These are phyloP conservation scores for Arthrinium puccinioides DNA, from an alignment of 2,329 filamentous ascomycete genomes.

Conservation along the genomic window DNA sequence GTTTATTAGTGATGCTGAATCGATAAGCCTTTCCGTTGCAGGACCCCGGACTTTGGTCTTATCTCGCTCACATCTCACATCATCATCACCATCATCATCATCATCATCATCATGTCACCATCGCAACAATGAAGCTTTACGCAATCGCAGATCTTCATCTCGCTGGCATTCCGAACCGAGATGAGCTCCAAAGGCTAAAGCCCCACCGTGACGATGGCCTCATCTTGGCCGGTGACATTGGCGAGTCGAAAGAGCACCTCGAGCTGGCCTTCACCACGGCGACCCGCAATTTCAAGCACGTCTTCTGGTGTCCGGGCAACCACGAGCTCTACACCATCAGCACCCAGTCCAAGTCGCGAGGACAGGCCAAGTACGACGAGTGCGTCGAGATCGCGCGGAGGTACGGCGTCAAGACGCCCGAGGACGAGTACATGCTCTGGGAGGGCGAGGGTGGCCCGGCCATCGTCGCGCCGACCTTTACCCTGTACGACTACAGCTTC, in stretches of 20 bases:
- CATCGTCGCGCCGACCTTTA: conserved; percentile 48
- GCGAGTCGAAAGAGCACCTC: conserved; percentile 27
- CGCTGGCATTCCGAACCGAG: conserved; percentile 23
- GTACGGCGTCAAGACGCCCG: conserved; percentile 46
- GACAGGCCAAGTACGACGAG: conserved; percentile 46
- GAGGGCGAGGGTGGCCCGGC: conserved; percentile 35
- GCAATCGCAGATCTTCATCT: conserved; percentile 30
- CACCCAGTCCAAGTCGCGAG: conserved; percentile 25
- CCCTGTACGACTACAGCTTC: conserved; percentile 54
- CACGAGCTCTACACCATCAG: conserved; percentile 50
- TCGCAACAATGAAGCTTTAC: conserved; percentile 24
- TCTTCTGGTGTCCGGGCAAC: conserved; percentile 51
- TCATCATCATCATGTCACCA: too few species aligned
- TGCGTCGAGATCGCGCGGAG: conserved; percentile 45
- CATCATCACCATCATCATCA: conserved; percentile 1
- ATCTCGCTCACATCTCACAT: conserved; percentile 3
- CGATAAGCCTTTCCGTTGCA: too few species aligned
- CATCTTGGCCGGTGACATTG: conserved; percentile 28
- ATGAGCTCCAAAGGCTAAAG: conserved; percentile 19
- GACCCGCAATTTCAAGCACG: conserved; percentile 23
- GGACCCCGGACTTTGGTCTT: too few species aligned
- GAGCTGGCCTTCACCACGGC: conserved; percentile 23
- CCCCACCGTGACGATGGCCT: conserved; percentile 27
- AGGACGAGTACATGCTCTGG: conserved; percentile 48
- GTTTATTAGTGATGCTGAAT: too few species aligned